Evolutionary conservation across 2,329 filamentous ascomycete species (phyloP), one percentile per base, ranked within the genome.

Genomic region (Calonectria leucothoes): DNA sequence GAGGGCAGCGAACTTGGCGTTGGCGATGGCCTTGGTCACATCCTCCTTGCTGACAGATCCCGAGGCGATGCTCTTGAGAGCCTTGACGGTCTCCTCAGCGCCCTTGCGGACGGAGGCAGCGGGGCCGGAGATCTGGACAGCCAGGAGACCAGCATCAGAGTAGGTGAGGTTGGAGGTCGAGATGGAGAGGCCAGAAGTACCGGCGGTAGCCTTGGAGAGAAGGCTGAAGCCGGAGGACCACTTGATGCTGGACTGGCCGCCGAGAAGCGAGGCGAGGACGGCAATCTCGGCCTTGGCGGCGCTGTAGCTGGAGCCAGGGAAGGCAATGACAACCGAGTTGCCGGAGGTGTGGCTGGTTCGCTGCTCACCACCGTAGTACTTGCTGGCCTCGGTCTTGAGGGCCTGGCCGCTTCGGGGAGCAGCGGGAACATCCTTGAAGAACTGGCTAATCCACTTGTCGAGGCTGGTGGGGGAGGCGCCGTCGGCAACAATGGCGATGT

Each of bases 341-440:
- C 94, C 94, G 77, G 89, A 88, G 73, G 89, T 89, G 85, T 95
- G 94, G 76, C 94, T 89, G 79, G 94, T 94, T 80, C 97, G 95
- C 89, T 98, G 95, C 90, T 99, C 95, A 83, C 97, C 97, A 85
- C 97, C 97, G 83, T 92, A 94, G 92, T 98, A 99, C 87, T 96
- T 97, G 84, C 92, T 91, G 76, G 94, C 89, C 78, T 91, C 86
- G 75, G 88, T 87, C 83, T 91, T 90, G 76, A 94, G 86, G 61
- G 81, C 78, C 78, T 89, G 85, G 81, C 89, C 87, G 82, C 87
- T 86, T 79, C 86, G 85, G 75, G 90, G 83, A 76, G 89, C 85
- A 79, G 88, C 84, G 72, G 93, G 90, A 64, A 94, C 89, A 73
- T 90, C 89, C 84, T 92, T 92, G 90, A 99, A 98, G 91, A 98